These are phyloP conservation scores for Chalciporus piperatus DNA, from an alignment of 768 basidiomycete species.

Conservation along the genomic window DNA sequence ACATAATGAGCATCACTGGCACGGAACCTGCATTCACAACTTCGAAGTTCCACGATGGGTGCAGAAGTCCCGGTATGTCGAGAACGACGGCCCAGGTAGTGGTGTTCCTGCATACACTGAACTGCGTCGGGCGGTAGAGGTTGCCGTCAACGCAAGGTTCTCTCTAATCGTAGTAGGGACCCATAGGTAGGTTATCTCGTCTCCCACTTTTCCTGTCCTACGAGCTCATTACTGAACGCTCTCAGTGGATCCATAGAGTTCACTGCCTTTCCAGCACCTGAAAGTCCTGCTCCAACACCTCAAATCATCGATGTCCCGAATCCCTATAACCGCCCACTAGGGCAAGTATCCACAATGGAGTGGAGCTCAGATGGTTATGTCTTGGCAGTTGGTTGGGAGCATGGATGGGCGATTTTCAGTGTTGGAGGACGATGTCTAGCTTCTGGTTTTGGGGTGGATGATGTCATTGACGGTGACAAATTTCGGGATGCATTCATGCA, in stretches of 20 bases:
- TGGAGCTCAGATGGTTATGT: constrained; percentile 98
- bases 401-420: constrained; percentile 90
- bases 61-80: constrained; percentile 65
- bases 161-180: constrained; percentile 83
- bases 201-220: background rate
- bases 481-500: constrained; percentile 87
- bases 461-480: constrained; percentile 49
- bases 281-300: constrained; percentile 54
- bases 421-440: constrained; percentile 85
- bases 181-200: constrained; percentile 43
- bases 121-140: constrained; percentile 59
- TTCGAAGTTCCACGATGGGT: constrained; percentile 76
- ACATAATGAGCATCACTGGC: constrained; percentile 44
- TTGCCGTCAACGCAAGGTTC: constrained; percentile 77
- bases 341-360: constrained; percentile 65
- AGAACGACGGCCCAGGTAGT: constrained; percentile 40
- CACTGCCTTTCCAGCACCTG: constrained; percentile 65
- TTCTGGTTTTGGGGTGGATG: constrained; percentile 70
- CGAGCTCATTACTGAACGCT: background rate
- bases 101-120: constrained; percentile 49
- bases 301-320: constrained; percentile 64
- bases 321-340: constrained; percentile 54
- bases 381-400: constrained; percentile 86
- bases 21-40: constrained; percentile 77
- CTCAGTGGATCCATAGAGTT: constrained; percentile 65